Evolutionary conservation across 208 protist species (phyloP).

Genomic region (Trypanosoma avium): DNA sequence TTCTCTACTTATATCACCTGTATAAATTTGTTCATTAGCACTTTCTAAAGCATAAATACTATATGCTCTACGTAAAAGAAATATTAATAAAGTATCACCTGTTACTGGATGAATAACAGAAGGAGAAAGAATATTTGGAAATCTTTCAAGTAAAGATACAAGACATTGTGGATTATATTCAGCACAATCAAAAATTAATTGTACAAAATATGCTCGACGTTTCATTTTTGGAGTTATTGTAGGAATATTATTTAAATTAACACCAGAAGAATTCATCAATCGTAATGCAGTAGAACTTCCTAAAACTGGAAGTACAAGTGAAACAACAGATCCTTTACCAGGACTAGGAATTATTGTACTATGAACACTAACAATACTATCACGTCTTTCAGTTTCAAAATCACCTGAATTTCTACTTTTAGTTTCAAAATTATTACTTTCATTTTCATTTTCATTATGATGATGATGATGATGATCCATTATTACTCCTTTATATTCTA

Average conservation of each 20-base stretch:
- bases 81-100: conserved; percentile 48
- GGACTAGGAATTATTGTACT: no score
- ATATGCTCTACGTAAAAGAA: conserved; percentile 31
- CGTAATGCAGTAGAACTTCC: no score
- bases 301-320: no score
- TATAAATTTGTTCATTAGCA: conserved; percentile 16
- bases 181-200: conserved; percentile 44
- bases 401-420: no score
- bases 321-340: no score
- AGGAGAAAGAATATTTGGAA: conserved; percentile 27
- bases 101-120: conserved; percentile 36
- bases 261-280: no score
- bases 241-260: no score
- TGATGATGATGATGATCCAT: neutral
- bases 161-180: conserved; percentile 50
- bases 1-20: conserved; percentile 5
- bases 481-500: neutral
- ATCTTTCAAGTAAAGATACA: conserved; percentile 25
- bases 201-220: conserved; percentile 13
- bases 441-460: neutral
- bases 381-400: no score
- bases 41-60: conserved; percentile 13
- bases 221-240: neutral
- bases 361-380: no score
- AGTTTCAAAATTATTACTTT: no score